These are phyloP conservation scores for Phyllosticta paracitricarpa DNA, from an alignment of 2,329 filamentous ascomycete species.

Conservation along the genomic window DNA sequence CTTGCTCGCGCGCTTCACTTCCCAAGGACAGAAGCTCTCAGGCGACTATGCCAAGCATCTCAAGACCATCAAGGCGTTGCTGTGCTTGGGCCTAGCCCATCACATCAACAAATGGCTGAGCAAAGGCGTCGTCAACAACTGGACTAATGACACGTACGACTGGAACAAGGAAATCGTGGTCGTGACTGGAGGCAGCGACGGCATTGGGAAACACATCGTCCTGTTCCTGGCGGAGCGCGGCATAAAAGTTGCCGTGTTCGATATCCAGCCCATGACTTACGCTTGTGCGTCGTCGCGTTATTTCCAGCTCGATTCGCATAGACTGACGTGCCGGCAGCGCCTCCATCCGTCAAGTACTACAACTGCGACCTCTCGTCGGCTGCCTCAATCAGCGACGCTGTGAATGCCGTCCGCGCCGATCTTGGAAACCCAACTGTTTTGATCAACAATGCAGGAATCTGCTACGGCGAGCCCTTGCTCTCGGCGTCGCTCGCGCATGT, in stretches of 20 bases:
- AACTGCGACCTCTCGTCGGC: conserved; percentile 59
- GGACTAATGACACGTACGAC: conserved; percentile 46
- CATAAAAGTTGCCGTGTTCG: conserved; percentile 61
- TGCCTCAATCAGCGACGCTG: conserved; percentile 42
- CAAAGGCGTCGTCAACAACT: conserved; percentile 41
- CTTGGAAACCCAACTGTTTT: conserved; percentile 59
- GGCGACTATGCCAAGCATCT: conserved; percentile 44
- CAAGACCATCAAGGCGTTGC: conserved; percentile 43
- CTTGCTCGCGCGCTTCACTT: conserved; percentile 54
- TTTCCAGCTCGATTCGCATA: background rate
- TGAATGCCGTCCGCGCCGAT: conserved; percentile 41
- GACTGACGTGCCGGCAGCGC: conserved; percentile 23
- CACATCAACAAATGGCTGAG: conserved; percentile 44
- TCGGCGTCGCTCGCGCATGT: conserved; percentile 48
- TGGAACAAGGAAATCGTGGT: conserved; percentile 63
- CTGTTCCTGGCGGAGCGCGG: conserved; percentile 53
- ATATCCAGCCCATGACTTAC: conserved; percentile 54
- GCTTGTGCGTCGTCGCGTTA: conserved; percentile 22
- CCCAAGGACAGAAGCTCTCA: conserved; percentile 47
- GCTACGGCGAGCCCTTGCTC: conserved; percentile 52
- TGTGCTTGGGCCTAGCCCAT: conserved; percentile 43
- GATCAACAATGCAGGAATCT: conserved; percentile 63
- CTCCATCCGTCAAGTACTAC: conserved; percentile 53
- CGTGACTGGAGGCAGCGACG: conserved; percentile 64
- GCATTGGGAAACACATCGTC: conserved; percentile 60